Evolutionary conservation across 345 rosid species (phyloP).

Genomic region (Eucalyptus viminalis): DNA sequence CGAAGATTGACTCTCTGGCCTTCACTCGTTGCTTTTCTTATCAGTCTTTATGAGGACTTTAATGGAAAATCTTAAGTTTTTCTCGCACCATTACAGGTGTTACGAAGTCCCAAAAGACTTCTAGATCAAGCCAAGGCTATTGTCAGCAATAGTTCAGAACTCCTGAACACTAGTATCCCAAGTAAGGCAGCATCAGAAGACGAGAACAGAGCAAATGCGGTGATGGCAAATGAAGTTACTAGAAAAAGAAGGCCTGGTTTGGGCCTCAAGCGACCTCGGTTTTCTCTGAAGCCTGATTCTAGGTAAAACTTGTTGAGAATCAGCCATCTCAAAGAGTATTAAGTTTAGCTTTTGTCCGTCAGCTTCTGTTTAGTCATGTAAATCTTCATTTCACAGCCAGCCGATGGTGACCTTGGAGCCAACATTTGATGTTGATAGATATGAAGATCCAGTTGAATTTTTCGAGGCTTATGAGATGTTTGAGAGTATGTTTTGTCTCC

Average conservation of each 20-base stretch:
- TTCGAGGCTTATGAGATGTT: conserved; percentile 51
- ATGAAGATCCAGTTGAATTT: conserved; percentile 56
- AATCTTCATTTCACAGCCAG: conserved; percentile 31
- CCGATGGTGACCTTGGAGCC: conserved; percentile 28
- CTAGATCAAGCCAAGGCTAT: conserved; percentile 44
- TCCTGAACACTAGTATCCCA: conserved; percentile 3
- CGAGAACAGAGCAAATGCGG: background rate
- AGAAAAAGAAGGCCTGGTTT: conserved; percentile 59
- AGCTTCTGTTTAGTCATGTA: background rate
- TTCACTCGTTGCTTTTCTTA: background rate
- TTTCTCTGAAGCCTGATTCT: conserved; percentile 50
- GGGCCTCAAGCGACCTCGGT: conserved; percentile 52
- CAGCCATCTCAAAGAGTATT: background rate
- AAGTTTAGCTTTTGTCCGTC: background rate
- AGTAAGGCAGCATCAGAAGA: background rate
- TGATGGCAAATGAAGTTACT: conserved; percentile 17
- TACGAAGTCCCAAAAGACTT: conserved; percentile 28
- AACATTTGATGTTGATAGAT: conserved; percentile 41
- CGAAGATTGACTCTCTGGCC: background rate
- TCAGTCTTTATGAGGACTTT: background rate
- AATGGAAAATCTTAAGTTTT: background rate
- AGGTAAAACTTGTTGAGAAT: conserved; percentile 24
- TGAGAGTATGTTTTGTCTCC: conserved; percentile 33
- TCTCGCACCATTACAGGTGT: conserved; percentile 26
- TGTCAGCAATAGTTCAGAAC: conserved; percentile 10